Percentiles rank a stretch among this genome's conserved stretches.
Evolutionary conservation across 2,329 filamentous ascomycete species (phyloP).

Genomic region (Diaporthe citrichinensis): DNA sequence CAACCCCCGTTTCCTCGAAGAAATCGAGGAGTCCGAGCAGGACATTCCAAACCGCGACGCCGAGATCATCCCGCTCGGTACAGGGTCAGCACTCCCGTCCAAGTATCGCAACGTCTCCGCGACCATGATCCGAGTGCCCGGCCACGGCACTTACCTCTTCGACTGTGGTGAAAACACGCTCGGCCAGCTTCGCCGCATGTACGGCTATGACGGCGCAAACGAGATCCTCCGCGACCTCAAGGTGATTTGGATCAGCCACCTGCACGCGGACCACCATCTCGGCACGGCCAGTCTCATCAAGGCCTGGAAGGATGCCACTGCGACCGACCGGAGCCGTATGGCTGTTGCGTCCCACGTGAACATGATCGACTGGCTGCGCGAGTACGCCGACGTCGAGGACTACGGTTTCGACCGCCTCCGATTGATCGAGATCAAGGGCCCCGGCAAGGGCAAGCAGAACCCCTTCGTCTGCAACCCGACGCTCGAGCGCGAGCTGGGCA

Average conservation of each 20-base stretch:
- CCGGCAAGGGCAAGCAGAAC: conserved; percentile 41
- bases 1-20: conserved; percentile 61
- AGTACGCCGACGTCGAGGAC: conserved; percentile 85
- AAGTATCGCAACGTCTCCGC: conserved; percentile 96
- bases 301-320: conserved; percentile 78
- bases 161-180: conserved; percentile 95
- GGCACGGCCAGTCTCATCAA: conserved; percentile 86
- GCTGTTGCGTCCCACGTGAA: conserved; percentile 77
- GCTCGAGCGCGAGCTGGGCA: conserved; percentile 63
- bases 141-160: conserved; percentile 88
- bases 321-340: conserved; percentile 57
- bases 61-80: conserved; percentile 90
- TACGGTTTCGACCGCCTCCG: conserved; percentile 73
- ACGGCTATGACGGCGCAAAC: conserved; percentile 73
- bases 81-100: conserved; percentile 89
- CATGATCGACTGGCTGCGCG: conserved; percentile 83
- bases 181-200: conserved; percentile 85
- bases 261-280: conserved; percentile 96
- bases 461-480: conserved; percentile 50
- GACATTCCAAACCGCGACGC: conserved; percentile 81
- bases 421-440: conserved; percentile 48
- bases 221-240: conserved; percentile 84
- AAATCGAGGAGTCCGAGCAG: conserved; percentile 67
- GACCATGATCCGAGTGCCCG: conserved; percentile 87
- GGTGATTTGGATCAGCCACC: conserved; percentile 92